These are phyloP conservation scores for Sporothrix phasma DNA, from an alignment of 2,329 filamentous ascomycete genomes.

Conservation along the genomic window DNA sequence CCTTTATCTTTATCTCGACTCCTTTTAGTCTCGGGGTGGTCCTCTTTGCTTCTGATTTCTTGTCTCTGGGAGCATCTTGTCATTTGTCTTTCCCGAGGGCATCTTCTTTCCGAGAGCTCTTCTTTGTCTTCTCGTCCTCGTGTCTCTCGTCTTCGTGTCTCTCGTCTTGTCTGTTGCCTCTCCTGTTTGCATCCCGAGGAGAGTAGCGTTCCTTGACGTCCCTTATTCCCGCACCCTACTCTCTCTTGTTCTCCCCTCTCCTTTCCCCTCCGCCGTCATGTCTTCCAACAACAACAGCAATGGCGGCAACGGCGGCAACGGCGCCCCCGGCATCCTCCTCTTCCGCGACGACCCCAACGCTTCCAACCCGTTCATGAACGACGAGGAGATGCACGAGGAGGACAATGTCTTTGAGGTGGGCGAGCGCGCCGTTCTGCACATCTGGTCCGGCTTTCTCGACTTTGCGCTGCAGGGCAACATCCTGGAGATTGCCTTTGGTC, in stretches of 20 bases:
- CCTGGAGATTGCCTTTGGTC: conserved; percentile 62
- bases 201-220: no score
- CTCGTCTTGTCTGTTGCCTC: no score
- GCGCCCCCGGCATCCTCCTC: conserved; percentile 9
- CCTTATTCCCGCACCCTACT: not conserved
- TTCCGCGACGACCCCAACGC: conserved; percentile 21
- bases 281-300: not conserved
- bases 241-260: not conserved
- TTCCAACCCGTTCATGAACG: conserved; percentile 28
- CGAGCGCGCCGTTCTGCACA: conserved; percentile 37
- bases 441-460: conserved; percentile 57
- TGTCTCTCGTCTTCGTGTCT: no score
- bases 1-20: not conserved
- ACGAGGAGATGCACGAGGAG: conserved; percentile 31
- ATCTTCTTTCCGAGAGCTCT: no score
- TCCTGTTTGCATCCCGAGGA: no score
- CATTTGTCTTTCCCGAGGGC: not conserved
- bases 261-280: not conserved
- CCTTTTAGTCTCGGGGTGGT: not conserved
- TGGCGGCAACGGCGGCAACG: not conserved
- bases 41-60: not conserved
- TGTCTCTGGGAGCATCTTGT: no score
- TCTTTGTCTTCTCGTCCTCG: no score
- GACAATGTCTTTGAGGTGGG: conserved; percentile 31
- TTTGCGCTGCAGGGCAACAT: conserved; percentile 68